These are phyloP conservation scores for Eucalyptus cloeziana DNA, from an alignment of 345 rosid genomes.

Conservation along the genomic window DNA sequence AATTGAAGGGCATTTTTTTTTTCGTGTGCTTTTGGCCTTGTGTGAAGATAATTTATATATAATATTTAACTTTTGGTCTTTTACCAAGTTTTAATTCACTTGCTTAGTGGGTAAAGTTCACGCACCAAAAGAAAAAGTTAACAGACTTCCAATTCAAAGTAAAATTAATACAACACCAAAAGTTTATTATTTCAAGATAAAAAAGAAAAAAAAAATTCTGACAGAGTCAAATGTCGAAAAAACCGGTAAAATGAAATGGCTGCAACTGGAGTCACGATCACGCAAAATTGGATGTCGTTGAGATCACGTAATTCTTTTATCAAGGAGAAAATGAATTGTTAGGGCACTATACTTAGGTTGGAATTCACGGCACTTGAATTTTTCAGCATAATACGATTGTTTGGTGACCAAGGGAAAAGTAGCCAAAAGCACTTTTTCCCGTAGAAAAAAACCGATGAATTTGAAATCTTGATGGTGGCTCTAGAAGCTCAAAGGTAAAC, in stretches of 20 bases:
- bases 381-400: background rate
- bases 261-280: accelerated
- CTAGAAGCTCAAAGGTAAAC: background rate
- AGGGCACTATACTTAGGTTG: background rate
- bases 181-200: background rate
- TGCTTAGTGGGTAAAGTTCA: background rate
- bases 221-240: accelerated
- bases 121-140: background rate
- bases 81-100: background rate
- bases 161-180: background rate
- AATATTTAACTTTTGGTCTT: background rate
- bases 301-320: background rate
- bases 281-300: background rate
- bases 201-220: background rate
- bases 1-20: background rate
- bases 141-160: background rate
- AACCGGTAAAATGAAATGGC: accelerated
- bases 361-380: background rate
- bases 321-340: background rate
- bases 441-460: background rate
- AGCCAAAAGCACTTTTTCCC: background rate
- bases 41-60: too few relatives aligned
- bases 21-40: background rate
- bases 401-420: background rate
- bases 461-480: background rate